Percentiles rank a stretch among this genome's conserved stretches.
These are phyloP conservation scores for Geotrichum aggregatum DNA, from an alignment of 1,139 yeast genomes.

Conservation along the genomic window DNA sequence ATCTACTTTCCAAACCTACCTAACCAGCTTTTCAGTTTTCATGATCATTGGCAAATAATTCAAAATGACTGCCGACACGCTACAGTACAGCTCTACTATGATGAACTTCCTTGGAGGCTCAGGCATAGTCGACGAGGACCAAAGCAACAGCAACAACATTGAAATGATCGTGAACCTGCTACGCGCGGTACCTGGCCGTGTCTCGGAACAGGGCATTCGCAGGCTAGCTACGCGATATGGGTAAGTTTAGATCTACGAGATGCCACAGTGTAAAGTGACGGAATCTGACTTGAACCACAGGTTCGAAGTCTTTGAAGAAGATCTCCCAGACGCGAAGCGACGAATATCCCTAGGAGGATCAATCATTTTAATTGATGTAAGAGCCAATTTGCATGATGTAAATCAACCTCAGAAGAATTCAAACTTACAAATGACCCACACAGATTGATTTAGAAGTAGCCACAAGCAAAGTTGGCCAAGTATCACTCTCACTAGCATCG, in stretches of 20 bases:
- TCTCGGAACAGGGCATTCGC: conserved; percentile 35
- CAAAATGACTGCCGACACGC: conserved; percentile 3
- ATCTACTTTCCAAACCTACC: too few species aligned
- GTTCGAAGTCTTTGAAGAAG: conserved; percentile 39
- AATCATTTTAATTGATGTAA: conserved; percentile 37
- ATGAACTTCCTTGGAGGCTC: conserved; percentile 11
- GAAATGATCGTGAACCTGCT: conserved; percentile 32
- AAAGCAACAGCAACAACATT: conserved; percentile 20
- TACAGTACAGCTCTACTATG: conserved; percentile 14
- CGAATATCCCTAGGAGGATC: conserved; percentile 39
- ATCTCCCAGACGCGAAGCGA: conserved; percentile 27
- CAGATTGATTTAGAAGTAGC: conserved; percentile 26
- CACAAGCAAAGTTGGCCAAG: conserved; percentile 24
- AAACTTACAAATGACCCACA: too few species aligned
- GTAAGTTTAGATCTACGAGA: conserved; percentile 13
- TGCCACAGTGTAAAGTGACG: background rate
- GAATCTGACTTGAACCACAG: conserved; percentile 9
- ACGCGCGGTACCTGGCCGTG: conserved; percentile 35
- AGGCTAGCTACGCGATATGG: conserved; percentile 32
- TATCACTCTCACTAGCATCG: conserved; percentile 34
- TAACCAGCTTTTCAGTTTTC: too few species aligned
- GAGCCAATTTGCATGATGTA: conserved; percentile 16
- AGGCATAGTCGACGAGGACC: conserved; percentile 6
- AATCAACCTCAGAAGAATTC: too few species aligned
- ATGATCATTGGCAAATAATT: too few species aligned